Percentiles rank a stretch among this genome's conserved stretches.
phyloP scores from a whole-genome alignment of 1,284 basidiomycete genomes.

The Leccinum griseonigrum region DNA sequence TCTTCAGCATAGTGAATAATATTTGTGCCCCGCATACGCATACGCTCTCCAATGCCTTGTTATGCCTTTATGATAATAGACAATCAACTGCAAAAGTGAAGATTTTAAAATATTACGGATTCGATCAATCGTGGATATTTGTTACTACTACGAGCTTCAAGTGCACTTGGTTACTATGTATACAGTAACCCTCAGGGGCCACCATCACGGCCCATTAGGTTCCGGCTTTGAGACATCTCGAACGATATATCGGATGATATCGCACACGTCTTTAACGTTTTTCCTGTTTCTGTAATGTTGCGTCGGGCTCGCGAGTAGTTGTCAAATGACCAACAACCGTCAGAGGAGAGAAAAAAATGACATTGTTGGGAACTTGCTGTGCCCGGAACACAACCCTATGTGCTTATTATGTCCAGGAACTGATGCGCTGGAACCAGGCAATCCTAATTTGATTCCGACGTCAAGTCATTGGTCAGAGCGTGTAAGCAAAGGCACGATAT shows the following conservation, averaged over 20 bases:
- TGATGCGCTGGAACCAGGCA: background rate
- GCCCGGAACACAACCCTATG: background rate
- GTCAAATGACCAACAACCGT: slow-evolving; percentile 33
- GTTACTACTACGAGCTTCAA: no score
- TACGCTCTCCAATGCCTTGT: slow-evolving; percentile 9
- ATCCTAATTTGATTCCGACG: background rate
- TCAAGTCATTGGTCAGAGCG: background rate
- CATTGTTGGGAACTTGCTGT: background rate
- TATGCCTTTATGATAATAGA: slow-evolving; percentile 16
- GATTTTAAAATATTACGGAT: background rate
- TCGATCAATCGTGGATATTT: background rate
- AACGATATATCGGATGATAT: background rate
- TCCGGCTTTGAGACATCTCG: background rate
- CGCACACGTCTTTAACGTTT: background rate
- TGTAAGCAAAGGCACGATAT: background rate
- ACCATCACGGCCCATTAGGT: background rate
- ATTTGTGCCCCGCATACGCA: slow-evolving; percentile 4
- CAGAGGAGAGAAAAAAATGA: background rate
- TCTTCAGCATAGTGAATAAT: slow-evolving; percentile 3
- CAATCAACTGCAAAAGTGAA: background rate
- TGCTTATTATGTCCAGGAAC: background rate
- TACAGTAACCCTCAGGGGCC: slow-evolving; percentile 11
- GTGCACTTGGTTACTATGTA: background rate
- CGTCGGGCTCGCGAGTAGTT: slow-evolving; percentile 47
- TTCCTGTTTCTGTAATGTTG: slow-evolving; percentile 3